Evolutionary conservation across 2,329 filamentous ascomycete genomes (phyloP), one percentile per base, ranked within the genome.

Genomic region (Ophiosphaerella herpotricha): DNA sequence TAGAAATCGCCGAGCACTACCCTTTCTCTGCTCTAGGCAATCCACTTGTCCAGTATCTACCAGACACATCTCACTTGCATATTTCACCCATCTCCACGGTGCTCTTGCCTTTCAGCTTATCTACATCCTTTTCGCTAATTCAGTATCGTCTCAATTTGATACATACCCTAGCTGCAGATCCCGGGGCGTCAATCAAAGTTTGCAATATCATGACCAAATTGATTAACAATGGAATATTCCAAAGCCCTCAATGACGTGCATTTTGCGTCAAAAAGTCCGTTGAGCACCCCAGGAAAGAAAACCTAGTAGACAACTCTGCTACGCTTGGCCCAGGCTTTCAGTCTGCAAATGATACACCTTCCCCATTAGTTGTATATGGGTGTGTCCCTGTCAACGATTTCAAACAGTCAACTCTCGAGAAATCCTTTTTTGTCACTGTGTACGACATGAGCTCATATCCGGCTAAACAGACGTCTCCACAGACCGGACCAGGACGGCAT

Each of bases 111-210:
- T 34, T 34, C 43, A 43, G 29, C 21, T 47, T 50, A 48, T 49
- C 46, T 47, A 37, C 23, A 35, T 39, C 16, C 44, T 42, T 7
- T 31, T 32, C 33, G 34, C 39, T 24, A 47, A 36, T 48, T 52
- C 37, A 46, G 36, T 46, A 48, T 46, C 41, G 47, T 42, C 34
- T 46, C 45, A 43, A 54, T 46, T 26, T 38, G 43, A 53, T 39
- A 53, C 47, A 39, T 39, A 48, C 46, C 52, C 57, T 56, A 39
- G 54, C 42, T 37, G 55, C 46, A 57, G 57, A 60, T 60, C 57
- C 45, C 45, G 36, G 44, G 41, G 47, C 44, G 39, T 41, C 49
- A 55, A 55, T 54, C 49, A 53, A 45, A 31, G 2, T 40, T 21
- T n/a, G 31, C 29, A 39, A 16, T 24, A 42, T 18, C 41, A 29